Base-by-base conservation (phyloP, 1,284 basidiomycete species). In the Coniferiporia weirii region DNA sequence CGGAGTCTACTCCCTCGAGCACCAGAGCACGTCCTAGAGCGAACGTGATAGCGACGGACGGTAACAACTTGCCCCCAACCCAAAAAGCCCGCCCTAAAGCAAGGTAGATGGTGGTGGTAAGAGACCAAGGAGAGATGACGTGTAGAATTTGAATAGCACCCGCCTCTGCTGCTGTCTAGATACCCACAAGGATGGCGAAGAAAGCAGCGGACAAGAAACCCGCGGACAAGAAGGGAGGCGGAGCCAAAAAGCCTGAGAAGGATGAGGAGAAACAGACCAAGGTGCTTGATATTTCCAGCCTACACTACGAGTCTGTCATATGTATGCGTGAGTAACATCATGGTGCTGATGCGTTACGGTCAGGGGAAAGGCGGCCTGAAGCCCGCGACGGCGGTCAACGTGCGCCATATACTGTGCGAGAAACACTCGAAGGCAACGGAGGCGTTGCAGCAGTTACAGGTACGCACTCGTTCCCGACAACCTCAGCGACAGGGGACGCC, bases 371-470 rank as follows among this genome's bases (percentile, higher is more conserved):
- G 59, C 17, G 51, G 50, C 7, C 20, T 62, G 53, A 62, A 62
- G 38, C 53, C 57, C n/a, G 61, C 61, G 9, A 91, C 84, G 19
- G 83, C 89, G 22, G 75, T 93, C 45, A 92, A 92, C 67, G 89
- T 93, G 34, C 83, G 91, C 22, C 91, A 93, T 70, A 90, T 93
- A 52, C 75, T 93, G 19, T 93, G 91, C 71, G 91, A 93, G 72
- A 93, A 93, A 66, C 87, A 91, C 60, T 87, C 87, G 6, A 88
- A 81, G 66, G 87, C 82, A 0, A 76, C 78, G 53, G 89, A 93
- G 68, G 91, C 91, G 0, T 69, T 92, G 51, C 78, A 84, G 69
- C 89, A 89, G 71, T 81, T 93, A 47, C 80, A 91, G 78, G 87
- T 87, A 67, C 52, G 66, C 51, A 36, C 20, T 27, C 20, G 13